Base-by-base conservation (phyloP, 2,329 filamentous ascomycete species). In the Dothidotthia symphoricarpi region DNA sequence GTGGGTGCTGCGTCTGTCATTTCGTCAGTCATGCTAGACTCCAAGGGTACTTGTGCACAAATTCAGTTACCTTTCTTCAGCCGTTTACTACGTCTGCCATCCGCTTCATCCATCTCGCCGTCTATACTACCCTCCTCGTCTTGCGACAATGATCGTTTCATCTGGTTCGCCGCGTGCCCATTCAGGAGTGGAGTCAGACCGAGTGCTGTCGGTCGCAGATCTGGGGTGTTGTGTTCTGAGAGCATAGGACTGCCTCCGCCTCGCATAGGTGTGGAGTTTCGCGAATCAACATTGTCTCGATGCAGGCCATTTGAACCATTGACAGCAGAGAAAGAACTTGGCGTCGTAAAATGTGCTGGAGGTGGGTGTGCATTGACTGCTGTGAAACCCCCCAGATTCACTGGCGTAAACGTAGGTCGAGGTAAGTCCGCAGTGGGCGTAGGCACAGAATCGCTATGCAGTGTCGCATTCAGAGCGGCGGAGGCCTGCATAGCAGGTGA, bases 71-170 rank as follows among this genome's bases (percentile, higher is more conserved):
- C 83, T 75, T 94, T 95, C 68, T 93, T 95, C 10, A 95, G 75
- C 28, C 93, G 82, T 71, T 98, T 98, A 68, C 90, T 96, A 41
- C 91, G 83, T 46, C 93, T 81, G 49, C 70, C 72, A 37, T 67
- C 68, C 28, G 63, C 63, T 40, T 72, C 69, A 34, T 72, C 71
- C 3, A 61, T 57, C 27, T 75, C 72, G 25, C 85, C 88, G 45
- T 72, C 76, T 31, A 79, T 79, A 51, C 72, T 74, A 33, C 88
- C 85, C 12, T 74, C 70, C 5, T 59, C 53, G 10, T 73, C 69
- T 37, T 67, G 68, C 17, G 68, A 69, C 9, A 88, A 73, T 41
- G 88, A 86, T 39, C 91, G 81, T 71, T 96, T 96, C 36, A 93
- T 69, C 3, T 80, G 73, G 39, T 80, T 80, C 13, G 70, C 67